Evolutionary conservation across 1,139 yeast species (phyloP), one percentile per base, ranked within the genome.

Genomic region (Pichiaceae sp.): DNA sequence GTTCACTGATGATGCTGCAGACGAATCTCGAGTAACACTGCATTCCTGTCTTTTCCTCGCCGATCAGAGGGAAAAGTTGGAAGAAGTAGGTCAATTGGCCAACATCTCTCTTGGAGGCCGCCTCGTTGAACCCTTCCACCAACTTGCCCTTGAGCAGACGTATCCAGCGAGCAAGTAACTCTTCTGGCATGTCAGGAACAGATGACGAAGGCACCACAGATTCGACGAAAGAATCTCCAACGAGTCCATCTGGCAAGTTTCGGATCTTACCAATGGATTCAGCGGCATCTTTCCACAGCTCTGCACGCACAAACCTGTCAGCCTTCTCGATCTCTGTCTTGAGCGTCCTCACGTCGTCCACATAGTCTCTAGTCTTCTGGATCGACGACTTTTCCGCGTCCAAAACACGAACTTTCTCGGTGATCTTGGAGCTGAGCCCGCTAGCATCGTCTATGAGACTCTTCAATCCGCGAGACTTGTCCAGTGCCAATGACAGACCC

Each of bases 171-270:
- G 61, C 54, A 1, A 91, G 53, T 0, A 83, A 63, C 1, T 62
- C 69, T 12, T 60, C 56, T 0, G 98, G 97, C 37, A 72, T 63
- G 39, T 85, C 95, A 0, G 96, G 96, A n/a, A 87, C 70, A 38
- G 85, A 94, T 7, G 84, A 68, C 0, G 95, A 78, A 0, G 99
- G 98, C n/a, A 91, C 91, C 50, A 84, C 85, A 33, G 71, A 76
- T 35, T 78, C 72, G 2, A 95, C 91, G 57, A 80, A 87, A 39
- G 71, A 65, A n/a, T 95, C 89, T 11, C 58, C 47, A 9, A 70
- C 64, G 17, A 83, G 54, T 2, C 64, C 66, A 0, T 56, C 46
- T 0, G 94, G 85, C 24, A 84, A 59, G 20, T 63, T 50, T 17
- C 72, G 62, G 8, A 77, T 76, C 20, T 69, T 65, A 17, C 62